These are phyloP conservation scores for Tephrocybe rancida DNA, from an alignment of 768 basidiomycete genomes.

Conservation along the genomic window DNA sequence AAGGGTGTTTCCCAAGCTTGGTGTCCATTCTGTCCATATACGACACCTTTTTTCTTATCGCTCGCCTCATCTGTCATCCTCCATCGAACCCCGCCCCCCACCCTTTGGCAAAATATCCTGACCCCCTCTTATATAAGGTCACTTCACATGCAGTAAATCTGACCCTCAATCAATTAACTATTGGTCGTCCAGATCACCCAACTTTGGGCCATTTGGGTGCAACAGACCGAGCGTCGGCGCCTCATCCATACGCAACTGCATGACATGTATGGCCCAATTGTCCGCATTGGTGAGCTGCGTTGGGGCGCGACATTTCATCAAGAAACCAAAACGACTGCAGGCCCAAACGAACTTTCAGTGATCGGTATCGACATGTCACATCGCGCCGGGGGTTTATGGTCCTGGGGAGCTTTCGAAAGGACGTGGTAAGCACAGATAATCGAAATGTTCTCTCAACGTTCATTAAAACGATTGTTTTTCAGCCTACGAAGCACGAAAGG, in stretches of 20 bases:
- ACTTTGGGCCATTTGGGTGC: conserved; percentile 23
- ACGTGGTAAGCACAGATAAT: conserved; percentile 44
- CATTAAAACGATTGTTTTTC: background rate
- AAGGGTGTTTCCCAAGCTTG: background rate
- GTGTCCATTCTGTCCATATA: background rate
- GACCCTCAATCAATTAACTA: background rate
- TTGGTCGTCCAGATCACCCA: conserved; percentile 21
- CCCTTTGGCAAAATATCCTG: conserved; percentile 37
- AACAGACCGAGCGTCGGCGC: conserved; percentile 27
- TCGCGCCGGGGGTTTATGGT: conserved; percentile 45
- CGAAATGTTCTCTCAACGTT: background rate
- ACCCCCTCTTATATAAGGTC: conserved; percentile 4
- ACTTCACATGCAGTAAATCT: conserved; percentile 14
- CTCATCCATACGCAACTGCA: conserved; percentile 29
- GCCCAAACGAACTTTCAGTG: conserved; percentile 55
- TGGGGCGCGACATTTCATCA: background rate
- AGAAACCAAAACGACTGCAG: background rate
- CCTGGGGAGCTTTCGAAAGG: conserved; percentile 52
- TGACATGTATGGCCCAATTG: conserved; percentile 35
- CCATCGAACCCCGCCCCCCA: conserved; percentile 41
- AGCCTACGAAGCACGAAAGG: conserved; percentile 19
- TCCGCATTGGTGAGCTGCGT: conserved; percentile 33
- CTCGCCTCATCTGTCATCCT: conserved; percentile 23
- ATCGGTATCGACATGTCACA: conserved; percentile 36
- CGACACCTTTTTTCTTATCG: conserved; percentile 13